Conservation (phyloP, 331 rosid species). For the Quercus tomentella region DNA sequence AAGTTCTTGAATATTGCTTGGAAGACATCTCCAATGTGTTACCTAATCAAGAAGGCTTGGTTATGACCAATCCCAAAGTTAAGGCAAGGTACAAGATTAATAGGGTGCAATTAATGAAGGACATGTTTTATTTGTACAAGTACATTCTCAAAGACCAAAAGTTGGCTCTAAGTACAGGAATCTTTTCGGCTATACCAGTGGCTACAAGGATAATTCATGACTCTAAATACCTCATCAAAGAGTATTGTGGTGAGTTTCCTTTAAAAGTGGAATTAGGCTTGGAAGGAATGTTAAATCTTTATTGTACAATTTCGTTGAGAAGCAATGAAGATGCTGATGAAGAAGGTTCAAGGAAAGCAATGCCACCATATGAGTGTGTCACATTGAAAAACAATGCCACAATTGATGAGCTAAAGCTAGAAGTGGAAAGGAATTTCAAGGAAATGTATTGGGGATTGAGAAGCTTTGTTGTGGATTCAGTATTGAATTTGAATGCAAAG, state of each 20-base stretch:
- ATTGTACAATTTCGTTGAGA: conserved; percentile 44
- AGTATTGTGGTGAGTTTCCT: conserved; percentile 37
- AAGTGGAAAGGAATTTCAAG: conserved; percentile 62
- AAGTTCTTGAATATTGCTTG: conserved; percentile 81
- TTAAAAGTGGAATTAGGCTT: conserved; percentile 27
- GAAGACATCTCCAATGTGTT: conserved; percentile 63
- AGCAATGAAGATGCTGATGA: not conserved
- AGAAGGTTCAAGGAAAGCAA: not conserved
- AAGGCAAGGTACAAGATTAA: conserved; percentile 57
- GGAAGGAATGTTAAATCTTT: conserved; percentile 46
- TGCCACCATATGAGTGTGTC: conserved; percentile 68
- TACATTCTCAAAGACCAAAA: conserved; percentile 53
- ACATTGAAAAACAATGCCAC: conserved; percentile 46
- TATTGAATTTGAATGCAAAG: conserved; percentile 32
- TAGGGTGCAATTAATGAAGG: conserved; percentile 59
- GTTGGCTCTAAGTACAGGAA: conserved; percentile 22
- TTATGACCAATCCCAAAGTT: conserved; percentile 15
- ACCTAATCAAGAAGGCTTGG: conserved; percentile 37
- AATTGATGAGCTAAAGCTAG: conserved; percentile 58
- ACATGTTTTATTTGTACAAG: conserved; percentile 56
- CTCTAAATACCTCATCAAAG: conserved; percentile 64
- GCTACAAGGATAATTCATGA: conserved; percentile 70
- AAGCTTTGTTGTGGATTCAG: conserved; percentile 50
- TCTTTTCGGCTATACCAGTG: conserved; percentile 52
- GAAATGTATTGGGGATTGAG: conserved; percentile 76